Base-by-base conservation (phyloP, 2,329 filamentous ascomycete species). In the Verticillium longisporum region DNA sequence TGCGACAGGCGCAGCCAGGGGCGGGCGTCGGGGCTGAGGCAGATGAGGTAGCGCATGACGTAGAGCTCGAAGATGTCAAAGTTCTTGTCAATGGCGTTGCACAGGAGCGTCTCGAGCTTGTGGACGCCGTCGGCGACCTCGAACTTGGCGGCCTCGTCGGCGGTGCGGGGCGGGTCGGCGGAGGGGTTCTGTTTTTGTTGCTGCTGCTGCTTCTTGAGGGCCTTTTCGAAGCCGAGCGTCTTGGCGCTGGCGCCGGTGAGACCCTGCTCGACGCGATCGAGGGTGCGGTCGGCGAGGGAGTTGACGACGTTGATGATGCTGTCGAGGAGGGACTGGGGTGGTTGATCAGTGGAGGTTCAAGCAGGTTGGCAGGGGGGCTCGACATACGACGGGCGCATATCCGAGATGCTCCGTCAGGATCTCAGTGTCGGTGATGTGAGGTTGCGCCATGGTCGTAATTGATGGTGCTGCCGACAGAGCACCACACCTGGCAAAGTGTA, bases 301-400 rank as follows among this genome's bases (percentile, higher is more conserved):
- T 98, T 99, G 74, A 97, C 87, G 60, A 89, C 90, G 80, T 98
- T 97, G 79, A 98, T 97, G 68, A 98, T 93, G 77, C 98, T 94
- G 84, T 99, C 95, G 71, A 99, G 89, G 53, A 99, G 86, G 63
- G 90, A 90, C 93, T 97, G 69, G 32, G 54, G 33, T 34, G n/a
- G 6, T 13, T 3, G 18, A 33, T 62, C 15, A 60, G 62, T 18
- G 26, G 55, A 57, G 53, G 26, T 26, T 26, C 26, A 26, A n/a
- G 21, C 33, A 36, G 18, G 6, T 7, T 32, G n/a, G 21, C 26
- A 18, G n/a, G 53, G 56, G 60, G 63, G 65, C 59, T 26, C 60
- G 32, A 80, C 89, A 71, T 77, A 96, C 93, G 66, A 97, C 86
- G 33, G 94, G 95, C 1, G 95, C 94, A 70, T 97, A 97, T 66